phyloP scores from a whole-genome alignment of 148 eudicot genomes.

The Camellia japonica region DNA sequence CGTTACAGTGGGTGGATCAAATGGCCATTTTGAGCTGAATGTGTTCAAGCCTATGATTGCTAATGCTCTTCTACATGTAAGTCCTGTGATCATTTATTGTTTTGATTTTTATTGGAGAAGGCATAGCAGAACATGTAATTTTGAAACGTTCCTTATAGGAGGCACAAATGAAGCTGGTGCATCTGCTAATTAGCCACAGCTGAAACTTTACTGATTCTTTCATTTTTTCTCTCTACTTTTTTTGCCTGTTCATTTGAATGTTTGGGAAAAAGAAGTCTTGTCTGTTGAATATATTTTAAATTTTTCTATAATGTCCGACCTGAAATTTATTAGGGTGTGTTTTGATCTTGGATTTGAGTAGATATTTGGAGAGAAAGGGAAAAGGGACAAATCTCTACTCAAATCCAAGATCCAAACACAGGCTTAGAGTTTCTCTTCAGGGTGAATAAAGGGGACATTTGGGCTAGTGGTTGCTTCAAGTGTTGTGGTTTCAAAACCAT shows the following conservation, averaged over 20 bases:
- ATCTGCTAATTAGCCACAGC: background rate
- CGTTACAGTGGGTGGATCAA: constrained; percentile 86
- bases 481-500: background rate
- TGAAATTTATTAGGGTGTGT: background rate
- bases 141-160: background rate
- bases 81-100: constrained; percentile 21
- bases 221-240: background rate
- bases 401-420: no score
- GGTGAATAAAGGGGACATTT: background rate
- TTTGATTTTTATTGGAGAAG: background rate
- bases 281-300: background rate
- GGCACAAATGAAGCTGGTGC: background rate
- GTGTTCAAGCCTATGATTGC: constrained; percentile 97
- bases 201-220: background rate
- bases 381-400: no score
- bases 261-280: background rate
- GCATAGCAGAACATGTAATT: background rate
- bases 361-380: no score
- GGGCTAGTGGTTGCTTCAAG: background rate
- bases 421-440: background rate
- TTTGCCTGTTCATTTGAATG: background rate
- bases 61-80: constrained; percentile 77
- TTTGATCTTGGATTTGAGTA: no score
- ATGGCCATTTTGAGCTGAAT: constrained; percentile 98
- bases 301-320: background rate